Evolutionary conservation across 192 early-diverging fungal genomes (phyloP).

Genomic region (Physocladia obscura): DNA sequence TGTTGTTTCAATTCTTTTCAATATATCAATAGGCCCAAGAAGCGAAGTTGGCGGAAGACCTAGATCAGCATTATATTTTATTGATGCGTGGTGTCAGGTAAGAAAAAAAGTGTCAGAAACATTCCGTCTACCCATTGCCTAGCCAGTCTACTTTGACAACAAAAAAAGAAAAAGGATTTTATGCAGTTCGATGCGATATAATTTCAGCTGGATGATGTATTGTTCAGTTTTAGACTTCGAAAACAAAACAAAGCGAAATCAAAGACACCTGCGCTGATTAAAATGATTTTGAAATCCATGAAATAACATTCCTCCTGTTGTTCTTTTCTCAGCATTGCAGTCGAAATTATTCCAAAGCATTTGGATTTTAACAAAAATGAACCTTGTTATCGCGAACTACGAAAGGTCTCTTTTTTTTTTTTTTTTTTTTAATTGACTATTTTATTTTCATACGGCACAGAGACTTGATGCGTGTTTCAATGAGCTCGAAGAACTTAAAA

Average conservation of each 20-base stretch:
- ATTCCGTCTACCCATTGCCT: background rate
- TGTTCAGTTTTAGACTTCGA: too few relatives aligned
- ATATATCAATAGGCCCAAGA: slow-evolving; percentile 13
- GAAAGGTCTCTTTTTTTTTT: background rate
- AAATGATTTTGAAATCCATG: too few relatives aligned
- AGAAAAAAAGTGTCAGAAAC: background rate
- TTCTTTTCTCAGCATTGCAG: slow-evolving; percentile 30
- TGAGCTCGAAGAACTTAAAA: slow-evolving; percentile 34
- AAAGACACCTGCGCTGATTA: too few relatives aligned
- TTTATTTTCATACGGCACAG: background rate
- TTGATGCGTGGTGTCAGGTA: slow-evolving; percentile 28
- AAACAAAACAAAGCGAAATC: too few relatives aligned
- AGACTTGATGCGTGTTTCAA: slow-evolving; percentile 16
- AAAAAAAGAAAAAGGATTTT: too few relatives aligned
- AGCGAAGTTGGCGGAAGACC: background rate
- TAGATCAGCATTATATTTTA: slow-evolving; percentile 34
- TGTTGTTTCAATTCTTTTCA: too few relatives aligned
- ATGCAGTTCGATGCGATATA: too few relatives aligned
- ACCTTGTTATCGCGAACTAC: slow-evolving; percentile 2
- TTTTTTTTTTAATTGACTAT: background rate
- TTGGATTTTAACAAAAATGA: slow-evolving; percentile 31
- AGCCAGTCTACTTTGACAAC: too few relatives aligned
- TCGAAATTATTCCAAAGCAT: slow-evolving; percentile 39
- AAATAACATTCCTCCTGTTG: background rate
- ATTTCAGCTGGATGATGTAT: too few relatives aligned